Evolutionary conservation across 2,329 filamentous ascomycete genomes (phyloP).

Genomic region (Fusarium sp.): DNA sequence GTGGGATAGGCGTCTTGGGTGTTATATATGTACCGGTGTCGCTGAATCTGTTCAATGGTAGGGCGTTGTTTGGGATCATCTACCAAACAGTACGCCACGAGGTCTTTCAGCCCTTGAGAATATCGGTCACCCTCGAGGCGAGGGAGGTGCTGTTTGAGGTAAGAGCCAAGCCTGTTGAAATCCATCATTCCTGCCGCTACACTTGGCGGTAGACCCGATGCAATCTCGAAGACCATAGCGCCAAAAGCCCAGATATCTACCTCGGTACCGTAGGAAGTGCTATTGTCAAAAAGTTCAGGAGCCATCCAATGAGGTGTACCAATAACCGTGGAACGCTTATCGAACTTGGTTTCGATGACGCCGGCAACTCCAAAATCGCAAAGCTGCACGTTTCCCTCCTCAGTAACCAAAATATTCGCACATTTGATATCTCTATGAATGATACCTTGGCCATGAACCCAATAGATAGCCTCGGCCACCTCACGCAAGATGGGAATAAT

Average conservation of each 20-base stretch:
- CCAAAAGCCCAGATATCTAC: constrained; percentile 90
- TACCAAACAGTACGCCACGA: constrained; percentile 79
- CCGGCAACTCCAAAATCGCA: constrained; percentile 88
- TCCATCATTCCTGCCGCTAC: constrained; percentile 63
- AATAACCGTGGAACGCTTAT: constrained; percentile 83
- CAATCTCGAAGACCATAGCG: constrained; percentile 83
- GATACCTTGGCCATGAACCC: constrained; percentile 75
- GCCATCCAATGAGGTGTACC: constrained; percentile 91
- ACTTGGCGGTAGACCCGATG: constrained; percentile 80
- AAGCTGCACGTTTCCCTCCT: constrained; percentile 80
- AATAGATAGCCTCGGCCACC: constrained; percentile 72
- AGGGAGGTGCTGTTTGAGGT: constrained; percentile 71
- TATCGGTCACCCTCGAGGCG: constrained; percentile 77
- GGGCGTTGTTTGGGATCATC: constrained; percentile 76
- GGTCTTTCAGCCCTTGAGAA: constrained; percentile 73
- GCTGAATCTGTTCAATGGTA: constrained; percentile 74
- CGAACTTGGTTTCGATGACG: constrained; percentile 77
- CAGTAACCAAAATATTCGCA: constrained; percentile 83
- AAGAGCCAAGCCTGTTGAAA: constrained; percentile 63
- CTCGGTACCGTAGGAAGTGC: constrained; percentile 74
- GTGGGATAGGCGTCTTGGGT: constrained; percentile 73
- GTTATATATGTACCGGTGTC: constrained; percentile 74
- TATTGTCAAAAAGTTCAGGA: constrained; percentile 76
- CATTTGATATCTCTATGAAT: constrained; percentile 79
- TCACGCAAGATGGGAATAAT: constrained; percentile 75